Base-by-base conservation (phyloP, 164 flowering plant species). In the Kalanchoe fedtschenkoi region DNA sequence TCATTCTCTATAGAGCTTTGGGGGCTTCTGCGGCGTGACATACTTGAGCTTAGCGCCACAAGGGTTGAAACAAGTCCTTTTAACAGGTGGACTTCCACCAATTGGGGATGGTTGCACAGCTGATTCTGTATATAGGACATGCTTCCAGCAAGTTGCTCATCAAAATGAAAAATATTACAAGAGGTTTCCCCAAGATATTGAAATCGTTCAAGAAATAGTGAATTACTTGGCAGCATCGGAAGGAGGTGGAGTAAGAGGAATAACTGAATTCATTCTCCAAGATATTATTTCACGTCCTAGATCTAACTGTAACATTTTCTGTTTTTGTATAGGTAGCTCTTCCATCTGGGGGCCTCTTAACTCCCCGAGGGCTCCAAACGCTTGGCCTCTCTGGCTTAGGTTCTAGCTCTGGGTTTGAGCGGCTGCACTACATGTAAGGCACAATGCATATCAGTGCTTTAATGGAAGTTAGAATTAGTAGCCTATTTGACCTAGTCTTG, bases 51-150 rank as follows among this genome's bases (percentile, higher is more conserved):
- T 84, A 71, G 93, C 97, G 14, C 95, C 97, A 17, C 71, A 88
- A 73, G 96, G 99, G 61, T 71, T 95, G 60, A 83, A 79, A 65
- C 88, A 80, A 76, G 99, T 81, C 65, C 88, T 90, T 69, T 24
- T 91, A 67, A 95, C 99, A 56, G 99, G 99, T 63, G 99, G 99
- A 63, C 77, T 82, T 29, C 99, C 99, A 59, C 93, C 97, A 29
- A 67, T 91, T 69, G 84, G 81, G 24, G 69, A 74, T 37, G 88
- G 85, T 47, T 88, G 90, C 70, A 78, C 93, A 24, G 96, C 96
- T 37, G 96, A 95, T 75, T 41, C 70, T 62, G 88, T 87, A 5
- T 95, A 91, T 60, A 75, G 68, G 59, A 83, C 83, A 44, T 79
- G 89, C 74, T 76, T 79, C 71, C 82, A 78, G 42, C 82, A 82